Percentiles rank a stretch among this genome's conserved stretches.
Evolutionary conservation across 257 asterid genomes (phyloP).

Genomic region (Solanum pinnatisectum): DNA sequence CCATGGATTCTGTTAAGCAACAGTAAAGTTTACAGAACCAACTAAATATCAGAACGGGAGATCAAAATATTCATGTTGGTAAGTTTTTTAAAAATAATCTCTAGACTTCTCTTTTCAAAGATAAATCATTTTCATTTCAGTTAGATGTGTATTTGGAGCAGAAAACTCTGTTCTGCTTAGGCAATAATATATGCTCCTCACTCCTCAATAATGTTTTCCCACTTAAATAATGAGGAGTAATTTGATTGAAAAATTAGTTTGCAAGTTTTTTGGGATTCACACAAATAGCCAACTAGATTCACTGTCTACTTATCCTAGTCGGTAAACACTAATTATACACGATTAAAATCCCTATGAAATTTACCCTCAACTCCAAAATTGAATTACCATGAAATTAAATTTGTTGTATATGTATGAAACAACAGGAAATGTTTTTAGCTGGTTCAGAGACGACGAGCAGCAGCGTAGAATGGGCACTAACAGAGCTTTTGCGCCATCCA

Average conservation of each 20-base stretch:
- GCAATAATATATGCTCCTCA: neutral
- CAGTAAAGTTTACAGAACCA: neutral
- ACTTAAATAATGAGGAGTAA: no score
- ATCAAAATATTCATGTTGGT: neutral
- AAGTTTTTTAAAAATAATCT: neutral
- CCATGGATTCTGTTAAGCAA: no score
- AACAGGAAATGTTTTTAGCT: neutral
- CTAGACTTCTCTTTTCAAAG: neutral
- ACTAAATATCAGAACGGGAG: neutral
- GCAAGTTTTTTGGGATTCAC: no score
- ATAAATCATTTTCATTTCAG: neutral
- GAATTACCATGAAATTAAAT: neutral
- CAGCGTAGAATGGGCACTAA: no score
- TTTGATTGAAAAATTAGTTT: no score
- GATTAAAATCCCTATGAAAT: no score
- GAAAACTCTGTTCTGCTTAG: neutral
- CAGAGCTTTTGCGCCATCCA: no score
- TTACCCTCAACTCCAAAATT: neutral
- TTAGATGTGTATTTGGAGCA: neutral
- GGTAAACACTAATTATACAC: no score
- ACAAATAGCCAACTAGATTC: no score
- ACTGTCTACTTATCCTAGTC: no score
- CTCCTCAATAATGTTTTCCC: no score
- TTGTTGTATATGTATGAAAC: neutral
- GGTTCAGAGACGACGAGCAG: neutral